Conservation (phyloP, 2,329 filamentous ascomycete species). For the Aspergillus jensenii region DNA sequence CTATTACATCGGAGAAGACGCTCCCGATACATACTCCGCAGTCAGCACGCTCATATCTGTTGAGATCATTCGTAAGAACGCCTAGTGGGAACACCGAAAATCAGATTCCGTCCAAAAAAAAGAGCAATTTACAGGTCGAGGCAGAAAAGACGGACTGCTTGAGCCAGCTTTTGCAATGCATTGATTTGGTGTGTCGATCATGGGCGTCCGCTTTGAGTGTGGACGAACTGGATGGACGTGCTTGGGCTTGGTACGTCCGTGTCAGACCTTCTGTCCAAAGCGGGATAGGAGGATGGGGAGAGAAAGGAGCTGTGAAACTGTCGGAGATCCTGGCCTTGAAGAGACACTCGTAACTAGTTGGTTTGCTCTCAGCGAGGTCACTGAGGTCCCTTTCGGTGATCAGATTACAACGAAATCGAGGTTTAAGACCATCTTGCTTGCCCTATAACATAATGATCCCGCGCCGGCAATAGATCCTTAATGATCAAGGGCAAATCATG, state of each 20-base stretch:
- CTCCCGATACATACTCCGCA: slow-evolving; percentile 76
- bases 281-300: slow-evolving; percentile 78
- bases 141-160: slow-evolving; percentile 69
- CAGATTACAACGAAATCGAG: not conserved
- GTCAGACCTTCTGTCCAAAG: slow-evolving; percentile 73
- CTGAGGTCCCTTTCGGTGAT: not conserved
- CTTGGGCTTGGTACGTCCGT: slow-evolving; percentile 79
- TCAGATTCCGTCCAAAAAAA: slow-evolving; percentile 40
- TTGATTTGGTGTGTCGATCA: slow-evolving; percentile 71
- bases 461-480: not conserved
- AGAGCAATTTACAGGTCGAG: slow-evolving; percentile 52
- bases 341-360: slow-evolving; percentile 12
- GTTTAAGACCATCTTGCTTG: not conserved
- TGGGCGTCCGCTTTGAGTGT: slow-evolving; percentile 66
- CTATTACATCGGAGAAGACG: slow-evolving; percentile 35
- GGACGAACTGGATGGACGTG: slow-evolving; percentile 70
- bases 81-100: slow-evolving; percentile 9
- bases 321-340: slow-evolving; percentile 58
- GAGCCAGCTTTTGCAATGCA: slow-evolving; percentile 65
- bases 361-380: not conserved
- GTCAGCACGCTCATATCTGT: slow-evolving; percentile 59
- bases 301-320: slow-evolving; percentile 69
- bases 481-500: not conserved
- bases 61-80: slow-evolving; percentile 46
- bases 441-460: no score